Conservation (phyloP, 495 filamentous ascomycete species). For the Opeltia flavorubescens region DNA sequence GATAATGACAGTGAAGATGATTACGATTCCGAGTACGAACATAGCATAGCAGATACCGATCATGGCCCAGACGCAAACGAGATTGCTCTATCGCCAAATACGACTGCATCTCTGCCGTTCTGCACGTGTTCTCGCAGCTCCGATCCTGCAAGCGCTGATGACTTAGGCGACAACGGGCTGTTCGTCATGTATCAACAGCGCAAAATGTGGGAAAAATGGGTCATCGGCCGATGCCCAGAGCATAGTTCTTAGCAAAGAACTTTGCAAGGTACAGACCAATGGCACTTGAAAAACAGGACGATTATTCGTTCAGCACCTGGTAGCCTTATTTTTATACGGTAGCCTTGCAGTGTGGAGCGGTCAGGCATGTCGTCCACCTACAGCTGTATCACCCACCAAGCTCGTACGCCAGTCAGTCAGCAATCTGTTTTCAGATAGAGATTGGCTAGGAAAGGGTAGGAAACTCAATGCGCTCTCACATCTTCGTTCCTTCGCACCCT, state of each 20-base stretch:
- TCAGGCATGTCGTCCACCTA: too few relatives aligned
- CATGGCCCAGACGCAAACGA: slow-evolving; percentile 24
- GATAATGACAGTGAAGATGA: slow-evolving; percentile 18
- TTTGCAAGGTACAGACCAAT: not conserved
- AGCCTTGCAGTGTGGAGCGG: too few relatives aligned
- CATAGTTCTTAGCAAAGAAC: slow-evolving; percentile 3
- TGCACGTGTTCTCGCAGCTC: slow-evolving; percentile 26
- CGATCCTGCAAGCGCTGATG: slow-evolving; percentile 22
- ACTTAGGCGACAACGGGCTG: slow-evolving; percentile 44
- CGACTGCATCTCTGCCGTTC: slow-evolving; percentile 30
- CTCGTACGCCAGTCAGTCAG: too few relatives aligned
- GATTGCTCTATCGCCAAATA: slow-evolving; percentile 25
- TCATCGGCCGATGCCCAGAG: slow-evolving; percentile 22
- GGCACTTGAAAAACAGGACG: not conserved
- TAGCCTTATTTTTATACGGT: too few relatives aligned
- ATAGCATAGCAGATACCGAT: slow-evolving; percentile 15
- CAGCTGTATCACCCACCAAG: too few relatives aligned
- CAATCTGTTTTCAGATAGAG: too few relatives aligned
- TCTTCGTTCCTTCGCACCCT: not conserved
- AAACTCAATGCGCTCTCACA: not conserved
- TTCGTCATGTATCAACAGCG: slow-evolving; percentile 36
- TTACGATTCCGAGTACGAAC: slow-evolving; percentile 13
- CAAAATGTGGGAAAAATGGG: slow-evolving; percentile 54
- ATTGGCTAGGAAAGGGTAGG: not conserved
- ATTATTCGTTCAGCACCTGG: too few relatives aligned